Conservation (phyloP, 2,329 filamentous ascomycete genomes). For the Phaeophleospora eucalypticola region DNA sequence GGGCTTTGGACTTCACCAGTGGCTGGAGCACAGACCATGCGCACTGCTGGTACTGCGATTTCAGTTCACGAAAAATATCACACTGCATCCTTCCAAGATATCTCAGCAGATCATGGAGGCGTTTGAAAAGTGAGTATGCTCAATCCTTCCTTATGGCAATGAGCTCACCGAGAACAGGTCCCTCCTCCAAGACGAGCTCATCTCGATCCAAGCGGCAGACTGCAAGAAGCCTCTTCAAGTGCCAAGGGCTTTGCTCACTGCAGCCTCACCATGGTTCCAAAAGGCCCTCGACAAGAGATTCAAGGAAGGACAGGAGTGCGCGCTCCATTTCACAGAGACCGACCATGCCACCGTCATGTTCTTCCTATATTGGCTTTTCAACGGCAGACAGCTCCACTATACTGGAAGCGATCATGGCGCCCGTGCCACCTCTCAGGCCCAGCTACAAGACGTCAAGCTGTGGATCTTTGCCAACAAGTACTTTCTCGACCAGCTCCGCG, state of each 20-base stretch:
- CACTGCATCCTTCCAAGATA: too few species aligned
- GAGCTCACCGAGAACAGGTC: neutral
- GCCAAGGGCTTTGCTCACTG: neutral
- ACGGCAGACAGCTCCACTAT: neutral
- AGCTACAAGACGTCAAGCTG: neutral
- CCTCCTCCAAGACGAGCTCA: neutral
- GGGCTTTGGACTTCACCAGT: too few species aligned
- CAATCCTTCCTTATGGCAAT: neutral
- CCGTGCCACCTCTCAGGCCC: neutral
- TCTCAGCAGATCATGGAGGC: neutral
- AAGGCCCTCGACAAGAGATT: constrained; percentile 38
- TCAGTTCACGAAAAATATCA: too few species aligned
- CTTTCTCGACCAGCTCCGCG: neutral
- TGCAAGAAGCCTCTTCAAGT: neutral
- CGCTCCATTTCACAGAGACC: neutral
- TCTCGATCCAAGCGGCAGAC: neutral
- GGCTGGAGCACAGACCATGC: too few species aligned
- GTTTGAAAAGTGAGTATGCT: neutral
- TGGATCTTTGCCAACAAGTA: neutral
- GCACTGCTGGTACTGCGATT: too few species aligned
- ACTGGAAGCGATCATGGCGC: neutral
- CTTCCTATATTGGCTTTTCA: neutral
- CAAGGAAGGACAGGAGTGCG: constrained; percentile 34
- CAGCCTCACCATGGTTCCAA: neutral
- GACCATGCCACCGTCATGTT: neutral